Base-by-base conservation (phyloP, 2,329 filamentous ascomycete species). In the Botrytis paeoniae region DNA sequence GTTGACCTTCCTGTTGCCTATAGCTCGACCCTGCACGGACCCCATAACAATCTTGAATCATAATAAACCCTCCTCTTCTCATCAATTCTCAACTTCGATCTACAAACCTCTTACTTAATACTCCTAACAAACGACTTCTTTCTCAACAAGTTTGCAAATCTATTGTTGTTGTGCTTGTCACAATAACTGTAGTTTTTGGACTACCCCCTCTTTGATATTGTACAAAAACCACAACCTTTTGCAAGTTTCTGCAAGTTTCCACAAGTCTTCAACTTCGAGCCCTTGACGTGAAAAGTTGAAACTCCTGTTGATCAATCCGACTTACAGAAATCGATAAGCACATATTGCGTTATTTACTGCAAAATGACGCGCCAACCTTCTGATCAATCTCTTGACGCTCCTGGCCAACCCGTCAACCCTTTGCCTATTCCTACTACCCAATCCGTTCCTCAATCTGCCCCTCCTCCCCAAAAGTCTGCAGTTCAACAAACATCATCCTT, bases 111-210 rank as follows among this genome's bases (percentile, higher is more conserved):
- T 48, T 57, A 14, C 25, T 68, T 54, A 7, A 41, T 32, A 54
- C 64, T 66, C 29, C 25, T 16, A 16, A 14, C 16, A 41, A 29
- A 68, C 35, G 41, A 41, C 35, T 41, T n/a, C 16, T 22, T 41
- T 41, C 32, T n/a, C 32, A 54, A 39, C 14, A 22, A 57, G 25
- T 57, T 22, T 29, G 7, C 35, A 57, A 57, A 3, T 41, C 35
- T 68, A 68, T 39, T 32, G 4, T 29, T 68, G 35, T 32, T 68
- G 48, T 57, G 64, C 48, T 41, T 57, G 64, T 32, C 48, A 68
- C 64, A 57, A 32, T 68, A 57, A 39, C 51, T 41, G 16, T 41
- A 41, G 48, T 35, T 57, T 54, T 22, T 54, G 37, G 18, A 41
- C 25, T 32, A 57, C 18, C 25, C 16, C n/a, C n/a, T 68, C 48